A percentile compares a stretch with the other conserved stretches of the same genome.
phyloP scores from a whole-genome alignment of 306 rosid genomes.

The Quercus gilva region DNA sequence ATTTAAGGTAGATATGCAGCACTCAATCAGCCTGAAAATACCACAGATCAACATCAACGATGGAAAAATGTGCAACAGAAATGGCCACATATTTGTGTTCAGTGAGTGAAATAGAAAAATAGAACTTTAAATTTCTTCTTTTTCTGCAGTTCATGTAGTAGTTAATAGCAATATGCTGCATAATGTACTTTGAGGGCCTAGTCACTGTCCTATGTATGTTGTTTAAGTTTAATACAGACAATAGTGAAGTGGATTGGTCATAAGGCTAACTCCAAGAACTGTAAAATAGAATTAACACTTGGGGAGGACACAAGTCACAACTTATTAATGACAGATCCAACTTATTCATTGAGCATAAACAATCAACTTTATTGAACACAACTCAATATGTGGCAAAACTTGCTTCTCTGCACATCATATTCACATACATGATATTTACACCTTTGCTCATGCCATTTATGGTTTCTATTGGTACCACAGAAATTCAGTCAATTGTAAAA shows the following conservation, averaged over 20 bases:
- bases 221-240: not conserved
- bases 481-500: not conserved
- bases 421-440: not conserved
- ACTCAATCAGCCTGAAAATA: conserved; percentile 69
- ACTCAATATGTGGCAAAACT: not conserved
- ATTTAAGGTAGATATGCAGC: conserved; percentile 22
- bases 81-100: conserved; percentile 7
- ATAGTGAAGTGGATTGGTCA: not conserved
- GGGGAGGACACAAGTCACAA: conserved; percentile 7
- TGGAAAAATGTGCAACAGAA: conserved; percentile 11
- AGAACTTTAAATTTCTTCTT: not conserved
- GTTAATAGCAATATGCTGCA: conserved; percentile 1
- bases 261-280: not conserved
- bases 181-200: not conserved
- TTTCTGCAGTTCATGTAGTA: not conserved
- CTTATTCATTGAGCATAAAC: not conserved
- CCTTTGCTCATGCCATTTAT: not conserved
- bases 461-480: not conserved
- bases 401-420: not conserved
- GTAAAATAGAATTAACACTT: not conserved
- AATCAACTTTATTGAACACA: too few relatives aligned
- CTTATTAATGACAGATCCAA: not conserved
- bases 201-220: not conserved
- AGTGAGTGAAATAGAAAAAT: not conserved
- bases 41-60: conserved; percentile 25